Percentiles rank a stretch among this genome's conserved stretches.
phyloP scores from a whole-genome alignment of 2,329 filamentous ascomycete species.

The Talaromyces albobiverticillius region DNA sequence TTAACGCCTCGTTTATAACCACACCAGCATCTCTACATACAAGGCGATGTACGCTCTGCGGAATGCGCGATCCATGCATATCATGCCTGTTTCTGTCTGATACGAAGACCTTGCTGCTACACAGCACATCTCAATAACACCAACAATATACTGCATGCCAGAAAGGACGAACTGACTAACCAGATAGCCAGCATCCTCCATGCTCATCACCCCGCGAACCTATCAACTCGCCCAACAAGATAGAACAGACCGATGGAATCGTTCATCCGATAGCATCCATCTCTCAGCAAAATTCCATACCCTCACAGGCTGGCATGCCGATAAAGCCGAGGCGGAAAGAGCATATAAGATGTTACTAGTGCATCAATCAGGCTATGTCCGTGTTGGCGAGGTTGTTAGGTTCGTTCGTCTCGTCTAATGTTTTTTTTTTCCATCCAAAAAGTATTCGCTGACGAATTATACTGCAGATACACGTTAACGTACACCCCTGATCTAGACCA shows the following conservation, averaged over 20 bases:
- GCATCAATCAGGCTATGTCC: conserved; percentile 86
- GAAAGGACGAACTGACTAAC: neutral
- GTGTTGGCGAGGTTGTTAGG: conserved; percentile 90
- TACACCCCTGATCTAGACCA: conserved; percentile 88
- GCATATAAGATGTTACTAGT: conserved; percentile 72
- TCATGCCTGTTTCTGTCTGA: neutral
- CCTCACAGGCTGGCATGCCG: conserved; percentile 34
- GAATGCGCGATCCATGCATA: neutral
- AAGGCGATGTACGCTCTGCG: neutral
- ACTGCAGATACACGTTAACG: conserved; percentile 69
- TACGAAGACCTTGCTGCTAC: too few species aligned
- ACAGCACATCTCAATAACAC: too few species aligned
- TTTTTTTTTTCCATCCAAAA: too few species aligned
- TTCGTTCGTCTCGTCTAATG: conserved; percentile 49
- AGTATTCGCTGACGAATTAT: neutral
- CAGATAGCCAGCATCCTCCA: conserved; percentile 23
- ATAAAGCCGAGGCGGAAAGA: conserved; percentile 20
- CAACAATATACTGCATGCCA: neutral
- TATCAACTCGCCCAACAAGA: conserved; percentile 39
- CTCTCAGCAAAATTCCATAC: conserved; percentile 28
- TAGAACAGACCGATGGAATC: conserved; percentile 26
- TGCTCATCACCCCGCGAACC: conserved; percentile 43
- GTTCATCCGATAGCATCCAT: conserved; percentile 20
- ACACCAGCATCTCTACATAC: neutral
- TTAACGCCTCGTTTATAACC: too few species aligned